A percentile compares a stretch with the other conserved stretches of the same genome.
These are phyloP conservation scores for Pyrus communis DNA, from an alignment of 306 rosid genomes.

Conservation along the genomic window DNA sequence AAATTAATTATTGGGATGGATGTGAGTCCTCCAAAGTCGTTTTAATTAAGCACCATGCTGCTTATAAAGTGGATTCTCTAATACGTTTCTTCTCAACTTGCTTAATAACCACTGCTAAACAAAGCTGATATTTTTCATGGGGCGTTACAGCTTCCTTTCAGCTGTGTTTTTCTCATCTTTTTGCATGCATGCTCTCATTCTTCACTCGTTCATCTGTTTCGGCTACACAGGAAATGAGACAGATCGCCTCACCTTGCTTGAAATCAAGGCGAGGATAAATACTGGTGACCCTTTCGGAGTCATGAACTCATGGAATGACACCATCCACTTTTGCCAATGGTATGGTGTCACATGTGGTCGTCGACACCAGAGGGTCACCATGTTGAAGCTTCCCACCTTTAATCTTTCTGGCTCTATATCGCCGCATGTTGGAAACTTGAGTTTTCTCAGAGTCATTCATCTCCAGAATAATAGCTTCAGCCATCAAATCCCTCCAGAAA, in stretches of 20 bases:
- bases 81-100: too few relatives aligned
- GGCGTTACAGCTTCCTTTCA: not conserved
- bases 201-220: not conserved
- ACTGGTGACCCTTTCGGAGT: not conserved
- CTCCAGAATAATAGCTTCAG: not conserved
- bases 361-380: not conserved
- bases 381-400: not conserved
- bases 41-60: too few relatives aligned
- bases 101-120: not conserved
- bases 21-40: too few relatives aligned
- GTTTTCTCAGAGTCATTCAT: not conserved
- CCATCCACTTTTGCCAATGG: not conserved
- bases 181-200: not conserved
- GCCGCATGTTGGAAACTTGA: not conserved
- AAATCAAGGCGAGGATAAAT: not conserved
- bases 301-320: not conserved
- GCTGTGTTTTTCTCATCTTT: not conserved
- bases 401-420: conserved; percentile 2
- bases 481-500: not conserved
- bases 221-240: not conserved
- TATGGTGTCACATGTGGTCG: not conserved
- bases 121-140: not conserved
- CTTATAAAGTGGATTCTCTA: too few relatives aligned
- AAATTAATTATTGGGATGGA: too few relatives aligned
- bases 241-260: not conserved